Evolutionary conservation across 495 filamentous ascomycete species (phyloP).

Genomic region (Lindgomyces ingoldianus): DNA sequence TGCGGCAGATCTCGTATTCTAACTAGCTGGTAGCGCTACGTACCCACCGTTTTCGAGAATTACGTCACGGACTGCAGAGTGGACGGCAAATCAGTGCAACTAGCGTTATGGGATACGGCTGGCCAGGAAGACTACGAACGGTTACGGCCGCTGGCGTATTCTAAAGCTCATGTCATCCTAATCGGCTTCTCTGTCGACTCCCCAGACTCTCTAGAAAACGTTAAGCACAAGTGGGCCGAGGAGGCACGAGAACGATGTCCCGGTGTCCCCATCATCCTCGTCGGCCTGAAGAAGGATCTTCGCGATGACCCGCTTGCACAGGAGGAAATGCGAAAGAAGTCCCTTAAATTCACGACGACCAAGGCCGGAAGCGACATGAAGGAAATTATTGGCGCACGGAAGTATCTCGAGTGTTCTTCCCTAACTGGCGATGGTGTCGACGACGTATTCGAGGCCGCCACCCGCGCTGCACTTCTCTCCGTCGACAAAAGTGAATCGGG

Average conservation of each 20-base stretch:
- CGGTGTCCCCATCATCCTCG: constrained; percentile 90
- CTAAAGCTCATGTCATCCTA: constrained; percentile 95
- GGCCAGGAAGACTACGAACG: constrained; percentile 58
- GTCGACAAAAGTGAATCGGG: constrained; percentile 83
- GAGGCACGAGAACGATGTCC: constrained; percentile 95
- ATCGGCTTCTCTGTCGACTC: constrained; percentile 96
- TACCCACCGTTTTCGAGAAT: constrained; percentile 52
- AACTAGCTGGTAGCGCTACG: constrained; percentile 37
- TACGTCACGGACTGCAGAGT: constrained; percentile 53
- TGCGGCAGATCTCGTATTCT: constrained; percentile 14
- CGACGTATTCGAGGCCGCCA: constrained; percentile 98
- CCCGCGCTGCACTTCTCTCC: constrained; percentile 86
- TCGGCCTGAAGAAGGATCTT: constrained; percentile 97
- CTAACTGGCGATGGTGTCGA: constrained; percentile 98
- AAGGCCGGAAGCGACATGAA: constrained; percentile 79
- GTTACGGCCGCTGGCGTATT: constrained; percentile 91
- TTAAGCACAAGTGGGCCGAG: constrained; percentile 98
- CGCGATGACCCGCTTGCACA: constrained; percentile 90
- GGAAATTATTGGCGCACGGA: constrained; percentile 83
- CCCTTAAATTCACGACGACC: constrained; percentile 76
- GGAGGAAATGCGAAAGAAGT: constrained; percentile 97
- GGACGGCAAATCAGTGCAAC: constrained; percentile 52
- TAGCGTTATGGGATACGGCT: constrained; percentile 53
- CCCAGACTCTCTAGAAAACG: constrained; percentile 95
- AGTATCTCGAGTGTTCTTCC: constrained; percentile 96